These are phyloP conservation scores for Closterium sp. DNA, from an alignment of 139 green algal genomes.

Conservation along the genomic window DNA sequence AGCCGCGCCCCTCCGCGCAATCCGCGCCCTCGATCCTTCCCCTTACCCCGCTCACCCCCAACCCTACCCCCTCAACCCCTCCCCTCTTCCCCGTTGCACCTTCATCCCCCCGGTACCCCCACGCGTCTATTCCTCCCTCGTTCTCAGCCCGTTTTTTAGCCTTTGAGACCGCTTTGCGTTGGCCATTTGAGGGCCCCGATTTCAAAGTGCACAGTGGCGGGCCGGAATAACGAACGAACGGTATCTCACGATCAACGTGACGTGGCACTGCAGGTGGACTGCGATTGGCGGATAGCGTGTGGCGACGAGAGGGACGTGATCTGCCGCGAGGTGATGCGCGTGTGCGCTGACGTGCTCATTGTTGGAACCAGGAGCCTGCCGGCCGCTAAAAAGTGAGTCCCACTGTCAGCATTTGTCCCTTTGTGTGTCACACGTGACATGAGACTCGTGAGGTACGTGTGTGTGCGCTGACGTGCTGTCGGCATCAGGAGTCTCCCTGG, in stretches of 20 bases:
- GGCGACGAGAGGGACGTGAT: constrained; percentile 31
- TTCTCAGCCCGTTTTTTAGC: too few relatives aligned
- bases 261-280: constrained; percentile 18
- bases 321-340: constrained; percentile 17
- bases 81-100: too few relatives aligned
- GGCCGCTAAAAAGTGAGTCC: background rate
- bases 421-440: too few relatives aligned
- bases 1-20: background rate
- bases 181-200: too few relatives aligned
- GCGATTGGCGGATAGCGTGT: constrained; percentile 6
- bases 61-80: too few relatives aligned
- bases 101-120: too few relatives aligned
- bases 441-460: background rate
- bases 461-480: constrained; percentile 19
- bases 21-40: too few relatives aligned
- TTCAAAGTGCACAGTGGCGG: too few relatives aligned
- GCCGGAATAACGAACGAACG: too few relatives aligned
- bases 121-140: too few relatives aligned
- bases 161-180: too few relatives aligned
- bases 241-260: background rate
- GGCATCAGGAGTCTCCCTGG: background rate
- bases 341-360: constrained; percentile 36
- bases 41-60: too few relatives aligned
- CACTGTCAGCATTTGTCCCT: background rate
- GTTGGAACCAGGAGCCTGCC: constrained; percentile 1